These are phyloP conservation scores for Strobilomyces confusus DNA, from an alignment of 768 basidiomycete species.

Conservation along the genomic window DNA sequence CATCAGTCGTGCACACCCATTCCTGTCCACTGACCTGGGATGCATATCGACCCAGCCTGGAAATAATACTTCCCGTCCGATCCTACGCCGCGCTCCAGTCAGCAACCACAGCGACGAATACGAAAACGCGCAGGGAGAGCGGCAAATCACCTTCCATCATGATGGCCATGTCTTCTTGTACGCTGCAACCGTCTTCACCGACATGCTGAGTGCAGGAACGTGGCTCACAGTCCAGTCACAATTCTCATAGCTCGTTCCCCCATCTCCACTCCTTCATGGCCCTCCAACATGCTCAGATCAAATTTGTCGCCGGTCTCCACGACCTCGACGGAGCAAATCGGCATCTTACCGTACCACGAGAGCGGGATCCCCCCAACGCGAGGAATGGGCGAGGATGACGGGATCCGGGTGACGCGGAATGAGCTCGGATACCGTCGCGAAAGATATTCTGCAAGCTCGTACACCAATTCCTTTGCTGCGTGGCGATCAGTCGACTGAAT, in stretches of 20 bases:
- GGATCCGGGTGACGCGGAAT: conserved; percentile 45
- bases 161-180: conserved; percentile 55
- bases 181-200: conserved; percentile 28
- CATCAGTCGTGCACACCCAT: not conserved
- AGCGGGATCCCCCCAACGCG: conserved; percentile 23
- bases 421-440: conserved; percentile 56
- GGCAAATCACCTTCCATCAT: conserved; percentile 52
- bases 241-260: conserved; percentile 56
- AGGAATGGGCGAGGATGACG: conserved; percentile 9
- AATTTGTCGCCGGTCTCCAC: conserved; percentile 46
- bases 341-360: conserved; percentile 41
- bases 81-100: conserved; percentile 37
- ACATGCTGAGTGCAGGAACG: not conserved
- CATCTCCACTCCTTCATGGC: conserved; percentile 20
- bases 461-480: conserved; percentile 62
- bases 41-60: conserved; percentile 66
- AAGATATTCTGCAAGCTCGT: conserved; percentile 67
- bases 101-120: conserved; percentile 17
- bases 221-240: conserved; percentile 55
- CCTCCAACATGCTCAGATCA: conserved; percentile 38
- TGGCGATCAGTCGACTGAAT: not conserved
- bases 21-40: conserved; percentile 45
- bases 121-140: conserved; percentile 1
- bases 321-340: conserved; percentile 51
- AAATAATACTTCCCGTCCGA: conserved; percentile 69